Conservation (phyloP, 345 rosid species). For the Populus deltoides region DNA sequence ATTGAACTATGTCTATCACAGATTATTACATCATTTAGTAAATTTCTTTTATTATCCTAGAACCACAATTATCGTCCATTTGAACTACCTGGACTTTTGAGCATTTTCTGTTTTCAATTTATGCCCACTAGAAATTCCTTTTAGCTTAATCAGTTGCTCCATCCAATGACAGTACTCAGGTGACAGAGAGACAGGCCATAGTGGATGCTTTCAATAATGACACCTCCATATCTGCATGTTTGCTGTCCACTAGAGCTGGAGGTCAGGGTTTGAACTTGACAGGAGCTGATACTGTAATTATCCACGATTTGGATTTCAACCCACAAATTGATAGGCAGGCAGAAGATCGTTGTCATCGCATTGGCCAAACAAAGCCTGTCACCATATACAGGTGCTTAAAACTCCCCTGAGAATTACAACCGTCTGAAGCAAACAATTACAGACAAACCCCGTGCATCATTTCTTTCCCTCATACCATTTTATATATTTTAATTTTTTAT, state of each 20-base stretch:
- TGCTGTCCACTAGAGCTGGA: conserved; percentile 88
- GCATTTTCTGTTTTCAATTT: background rate
- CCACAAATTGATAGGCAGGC: conserved; percentile 97
- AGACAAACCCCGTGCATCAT: background rate
- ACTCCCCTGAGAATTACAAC: background rate
- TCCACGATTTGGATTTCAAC: conserved; percentile 95
- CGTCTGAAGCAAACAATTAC: background rate
- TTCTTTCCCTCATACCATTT: background rate
- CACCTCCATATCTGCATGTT: conserved; percentile 74
- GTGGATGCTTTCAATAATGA: conserved; percentile 84
- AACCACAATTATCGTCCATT: background rate
- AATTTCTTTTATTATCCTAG: background rate
- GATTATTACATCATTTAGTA: background rate
- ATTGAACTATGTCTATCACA: background rate
- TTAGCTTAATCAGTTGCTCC: background rate
- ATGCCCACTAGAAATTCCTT: background rate
- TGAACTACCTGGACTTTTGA: background rate
- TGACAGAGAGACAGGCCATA: conserved; percentile 80
- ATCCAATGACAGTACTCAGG: conserved; percentile 62
- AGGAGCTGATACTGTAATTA: conserved; percentile 86
- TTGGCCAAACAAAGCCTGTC: conserved; percentile 91
- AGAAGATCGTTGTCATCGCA: conserved; percentile 92
- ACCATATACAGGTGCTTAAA: conserved; percentile 73
- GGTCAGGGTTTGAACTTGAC: conserved; percentile 96
- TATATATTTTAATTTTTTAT: background rate